A percentile compares a stretch with the other conserved stretches of the same genome.
phyloP scores from a whole-genome alignment of 2,329 filamentous ascomycete species.

The Fusarium tjaetaba region DNA sequence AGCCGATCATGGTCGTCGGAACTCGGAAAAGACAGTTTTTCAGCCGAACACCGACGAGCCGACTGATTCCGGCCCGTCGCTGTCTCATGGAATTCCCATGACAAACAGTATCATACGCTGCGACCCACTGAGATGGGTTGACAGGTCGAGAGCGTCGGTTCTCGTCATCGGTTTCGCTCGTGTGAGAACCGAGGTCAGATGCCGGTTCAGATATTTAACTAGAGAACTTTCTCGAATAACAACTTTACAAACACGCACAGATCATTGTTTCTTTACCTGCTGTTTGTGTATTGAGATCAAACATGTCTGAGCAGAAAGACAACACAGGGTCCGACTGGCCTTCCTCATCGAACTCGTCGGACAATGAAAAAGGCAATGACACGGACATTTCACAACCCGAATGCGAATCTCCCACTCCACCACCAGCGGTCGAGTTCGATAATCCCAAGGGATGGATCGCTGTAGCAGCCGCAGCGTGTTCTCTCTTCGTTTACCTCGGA shows the following conservation, averaged over 20 bases:
- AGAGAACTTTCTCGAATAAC: not conserved
- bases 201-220: constrained; percentile 1
- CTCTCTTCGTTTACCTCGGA: constrained; percentile 44
- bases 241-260: not conserved
- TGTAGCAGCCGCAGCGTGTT: constrained; percentile 34
- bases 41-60: constrained; percentile 10
- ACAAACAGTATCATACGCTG: not conserved
- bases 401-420: too few species aligned
- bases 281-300: not conserved
- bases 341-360: not conserved
- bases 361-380: constrained; percentile 25
- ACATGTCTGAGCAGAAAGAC: not conserved
- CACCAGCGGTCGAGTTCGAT: constrained; percentile 15
- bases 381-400: not conserved
- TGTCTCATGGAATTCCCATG: not conserved
- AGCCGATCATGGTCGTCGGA: constrained; percentile 11
- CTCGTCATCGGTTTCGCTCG: not conserved
- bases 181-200: not conserved
- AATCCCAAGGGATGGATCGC: constrained; percentile 29
- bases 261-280: rapidly evolving
- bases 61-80: constrained; percentile 8
- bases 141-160: not conserved
- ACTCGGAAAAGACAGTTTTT: constrained; percentile 21
- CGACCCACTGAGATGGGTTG: not conserved
- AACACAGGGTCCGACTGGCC: not conserved